Base-by-base conservation (phyloP, 2,329 filamentous ascomycete species). In the Bipolaris oryzae region DNA sequence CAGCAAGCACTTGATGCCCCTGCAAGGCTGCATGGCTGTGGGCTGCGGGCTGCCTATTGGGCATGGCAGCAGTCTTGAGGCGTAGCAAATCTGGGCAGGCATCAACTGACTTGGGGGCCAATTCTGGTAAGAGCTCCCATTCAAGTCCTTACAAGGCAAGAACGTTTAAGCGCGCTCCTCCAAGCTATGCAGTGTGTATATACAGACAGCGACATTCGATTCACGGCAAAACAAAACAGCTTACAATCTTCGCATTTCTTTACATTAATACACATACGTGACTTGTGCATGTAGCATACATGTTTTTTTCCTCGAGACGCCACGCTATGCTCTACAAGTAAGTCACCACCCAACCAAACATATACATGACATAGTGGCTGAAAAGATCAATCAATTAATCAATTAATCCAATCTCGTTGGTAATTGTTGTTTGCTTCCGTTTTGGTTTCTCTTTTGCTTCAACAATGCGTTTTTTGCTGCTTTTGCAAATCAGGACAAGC, bases 11-110 rank as follows among this genome's bases (percentile, higher is more conserved):
- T n/a, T 21, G 45, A 44, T 49, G 23, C 21, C 28, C 16, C 15
- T 28, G 41, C 25, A 49, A 39, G 31, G 44, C 45, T 49, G 52
- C 44, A 47, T 37, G 33, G 44, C 18, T 50, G 44, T 41, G 42
- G 20, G n/a, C n/a, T n/a, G n/a, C n/a, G n/a, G 20, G 20, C 15
- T 31, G 28, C 10, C 28, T 31, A 31, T 31, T 11, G 10, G 28
- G 28, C 18, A 15, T 16, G 43, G 44, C 44, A 37, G 43, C 51
- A 47, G 33, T 37, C 18, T 20, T 37, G 5, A 37, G 44, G 20
- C 44, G 44, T 20, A 18, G 23, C 43, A 7, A 45, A 25, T 20
- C 9, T 23, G 10, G 28, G 28, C 28, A 31, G 28, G 10, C 9
- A 31, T 31, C 28, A 31, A 31, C 28, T 31, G 28, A 3, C 25